Conservation (phyloP, 2,329 filamentous ascomycete species). For the Alternaria gaisen region DNA sequence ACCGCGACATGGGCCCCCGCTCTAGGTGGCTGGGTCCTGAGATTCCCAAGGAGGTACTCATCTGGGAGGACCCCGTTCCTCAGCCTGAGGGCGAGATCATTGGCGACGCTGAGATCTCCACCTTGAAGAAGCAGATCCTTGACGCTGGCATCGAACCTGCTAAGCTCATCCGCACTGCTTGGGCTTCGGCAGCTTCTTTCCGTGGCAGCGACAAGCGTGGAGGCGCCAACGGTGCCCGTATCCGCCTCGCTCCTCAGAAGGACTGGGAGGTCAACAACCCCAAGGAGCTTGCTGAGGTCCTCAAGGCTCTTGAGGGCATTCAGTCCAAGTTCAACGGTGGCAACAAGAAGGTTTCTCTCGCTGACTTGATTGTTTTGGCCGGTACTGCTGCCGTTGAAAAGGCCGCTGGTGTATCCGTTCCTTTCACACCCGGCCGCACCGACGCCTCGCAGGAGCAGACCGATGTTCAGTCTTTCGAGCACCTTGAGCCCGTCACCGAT, state of each 20-base stretch:
- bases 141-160: conserved; percentile 66
- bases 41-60: conserved; percentile 71
- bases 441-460: conserved; percentile 78
- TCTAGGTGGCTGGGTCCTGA: conserved; percentile 78
- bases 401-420: conserved; percentile 70
- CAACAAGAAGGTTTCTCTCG: conserved; percentile 78
- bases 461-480: conserved; percentile 68
- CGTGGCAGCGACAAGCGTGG: conserved; percentile 78
- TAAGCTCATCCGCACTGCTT: conserved; percentile 66
- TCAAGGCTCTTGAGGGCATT: conserved; percentile 68
- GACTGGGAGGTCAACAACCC: conserved; percentile 81
- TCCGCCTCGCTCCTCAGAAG: conserved; percentile 76
- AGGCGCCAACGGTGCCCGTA: conserved; percentile 81
- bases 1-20: conserved; percentile 80
- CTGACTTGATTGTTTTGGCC: conserved; percentile 80
- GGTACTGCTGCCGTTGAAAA: conserved; percentile 76
- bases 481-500: conserved; percentile 75
- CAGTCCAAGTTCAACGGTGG: conserved; percentile 72
- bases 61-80: conserved; percentile 80
- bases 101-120: conserved; percentile 68
- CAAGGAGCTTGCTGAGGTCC: conserved; percentile 67
- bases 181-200: conserved; percentile 50
- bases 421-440: conserved; percentile 76
- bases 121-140: conserved; percentile 74
- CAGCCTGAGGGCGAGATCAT: conserved; percentile 65